These are phyloP conservation scores for Aspergillus quadricinctus DNA, from an alignment of 2,329 filamentous ascomycete species.

Conservation along the genomic window DNA sequence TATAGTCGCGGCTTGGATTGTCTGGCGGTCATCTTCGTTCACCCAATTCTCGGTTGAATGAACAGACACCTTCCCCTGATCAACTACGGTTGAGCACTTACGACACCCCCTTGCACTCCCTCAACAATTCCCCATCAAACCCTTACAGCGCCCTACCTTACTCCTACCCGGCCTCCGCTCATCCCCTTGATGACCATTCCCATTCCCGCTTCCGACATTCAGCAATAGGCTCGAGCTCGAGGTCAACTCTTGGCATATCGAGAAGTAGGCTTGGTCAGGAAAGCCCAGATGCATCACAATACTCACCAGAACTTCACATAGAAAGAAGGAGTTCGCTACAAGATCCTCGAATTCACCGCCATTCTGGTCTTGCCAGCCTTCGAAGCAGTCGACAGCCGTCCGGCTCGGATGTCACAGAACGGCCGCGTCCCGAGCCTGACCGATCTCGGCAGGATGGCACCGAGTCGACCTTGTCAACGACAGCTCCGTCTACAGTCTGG, in stretches of 20 bases:
- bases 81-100: constrained; percentile 28
- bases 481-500: constrained; percentile 90
- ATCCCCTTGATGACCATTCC: constrained; percentile 36
- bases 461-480: constrained; percentile 83
- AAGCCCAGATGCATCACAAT: constrained; percentile 33
- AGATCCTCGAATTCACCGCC: constrained; percentile 30
- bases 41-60: constrained; percentile 26
- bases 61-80: constrained; percentile 36
- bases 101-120: constrained; percentile 33
- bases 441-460: constrained; percentile 57
- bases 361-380: constrained; percentile 31
- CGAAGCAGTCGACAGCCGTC: constrained; percentile 34
- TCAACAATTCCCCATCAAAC: constrained; percentile 28
- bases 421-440: constrained; percentile 29
- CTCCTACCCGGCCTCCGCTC: constrained; percentile 31
- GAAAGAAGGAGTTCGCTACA: constrained; percentile 31
- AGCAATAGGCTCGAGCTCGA: constrained; percentile 27
- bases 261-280: constrained; percentile 34
- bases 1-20: constrained; percentile 36
- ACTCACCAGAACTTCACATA: constrained; percentile 21
- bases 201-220: constrained; percentile 32
- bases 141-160: constrained; percentile 23
- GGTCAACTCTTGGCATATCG: constrained; percentile 34
- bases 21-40: constrained; percentile 32
- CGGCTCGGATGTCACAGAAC: constrained; percentile 33